Conservation (phyloP, 352 stramenopile species). For the Aphanomyces cochlioides region DNA sequence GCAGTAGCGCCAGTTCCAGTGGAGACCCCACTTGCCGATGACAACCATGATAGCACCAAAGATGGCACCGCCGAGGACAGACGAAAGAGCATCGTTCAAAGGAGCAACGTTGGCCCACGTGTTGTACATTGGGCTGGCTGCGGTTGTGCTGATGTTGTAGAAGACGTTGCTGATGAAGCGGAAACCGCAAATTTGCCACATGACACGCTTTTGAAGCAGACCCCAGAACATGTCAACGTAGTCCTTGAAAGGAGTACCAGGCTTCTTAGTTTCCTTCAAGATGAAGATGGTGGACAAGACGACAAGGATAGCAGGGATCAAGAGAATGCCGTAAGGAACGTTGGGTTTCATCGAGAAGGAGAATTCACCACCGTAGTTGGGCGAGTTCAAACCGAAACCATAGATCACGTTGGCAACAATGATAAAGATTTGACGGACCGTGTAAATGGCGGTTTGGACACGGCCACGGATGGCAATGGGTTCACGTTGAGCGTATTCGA, state of each 20-base stretch:
- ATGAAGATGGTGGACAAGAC: conserved; percentile 34
- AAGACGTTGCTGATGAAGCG: conserved; percentile 65
- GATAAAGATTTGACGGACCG: conserved; percentile 33
- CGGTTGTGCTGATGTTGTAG: conserved; percentile 55
- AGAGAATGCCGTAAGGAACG: too few relatives aligned
- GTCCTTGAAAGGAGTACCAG: conserved; percentile 33
- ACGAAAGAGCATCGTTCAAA: conserved; percentile 58
- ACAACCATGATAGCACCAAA: conserved; percentile 45
- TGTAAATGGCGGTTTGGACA: too few relatives aligned
- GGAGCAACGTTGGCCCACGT: conserved; percentile 57
- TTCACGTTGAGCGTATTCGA: too few relatives aligned
- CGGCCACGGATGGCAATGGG: too few relatives aligned
- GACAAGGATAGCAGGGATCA: conserved; percentile 27
- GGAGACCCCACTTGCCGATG: conserved; percentile 22
- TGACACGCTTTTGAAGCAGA: conserved; percentile 51
- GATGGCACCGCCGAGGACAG: conserved; percentile 43
- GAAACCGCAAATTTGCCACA: conserved; percentile 58
- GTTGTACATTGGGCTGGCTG: conserved; percentile 50
- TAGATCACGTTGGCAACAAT: conserved; percentile 47
- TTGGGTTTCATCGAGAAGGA: not conserved
- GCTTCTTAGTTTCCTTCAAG: conserved; percentile 34
- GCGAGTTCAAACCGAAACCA: not conserved
- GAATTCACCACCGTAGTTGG: not conserved
- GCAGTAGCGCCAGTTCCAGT: too few relatives aligned
- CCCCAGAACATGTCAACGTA: conserved; percentile 53